Base-by-base conservation (phyloP, 352 stramenopile genomes). In the Pythium periplocum region DNA sequence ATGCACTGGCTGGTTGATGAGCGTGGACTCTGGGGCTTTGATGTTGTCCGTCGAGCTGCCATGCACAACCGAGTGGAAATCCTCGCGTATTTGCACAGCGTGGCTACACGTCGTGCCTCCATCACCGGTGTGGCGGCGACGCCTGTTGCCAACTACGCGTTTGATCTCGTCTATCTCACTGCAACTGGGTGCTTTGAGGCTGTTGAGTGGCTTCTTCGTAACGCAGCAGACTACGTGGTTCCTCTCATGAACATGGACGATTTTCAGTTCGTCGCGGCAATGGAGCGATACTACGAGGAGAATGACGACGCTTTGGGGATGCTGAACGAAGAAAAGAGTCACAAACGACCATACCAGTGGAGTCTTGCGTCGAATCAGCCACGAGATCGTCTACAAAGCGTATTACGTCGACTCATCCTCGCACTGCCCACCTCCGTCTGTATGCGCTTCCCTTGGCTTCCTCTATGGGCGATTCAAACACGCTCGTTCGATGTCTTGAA, bases 231-330 rank as follows among this genome's bases (percentile, higher is more conserved):
- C 1, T 11, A 12, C 6, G 30, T 54, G 11, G 11, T 60, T 4
- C 11, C 7, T 4, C 3, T 5, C 3, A 47, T 48, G 45, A 40
- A 50, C 7, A 12, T 54, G 1, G 2, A 31, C 1, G 37, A 32
- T 8, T 35, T 42, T 4, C 45, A 32, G 6, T 54, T 60, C 40
- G 37, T 60, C 31, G 4, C 49, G 4, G 53, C 53, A 1, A 33
- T 54, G 4, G 53, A 54, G 39, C 53, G 53, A 3, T 60, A 60
- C 35, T n/a, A 54, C 34, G 39, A 49, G 12, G 53, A 53, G 39
- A 47, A 60, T 11, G 39, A 48, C 6, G 3, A 38, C 2, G 41
- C 53, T 2, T 26, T 60, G n/a, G 6, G 46, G 4, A 34, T 52
- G 31, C 45, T 42, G 11, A 60, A 48, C 41, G 34, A 31, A 1